Conservation (phyloP, 768 basidiomycete species). For the Tricholoma matsutake region DNA sequence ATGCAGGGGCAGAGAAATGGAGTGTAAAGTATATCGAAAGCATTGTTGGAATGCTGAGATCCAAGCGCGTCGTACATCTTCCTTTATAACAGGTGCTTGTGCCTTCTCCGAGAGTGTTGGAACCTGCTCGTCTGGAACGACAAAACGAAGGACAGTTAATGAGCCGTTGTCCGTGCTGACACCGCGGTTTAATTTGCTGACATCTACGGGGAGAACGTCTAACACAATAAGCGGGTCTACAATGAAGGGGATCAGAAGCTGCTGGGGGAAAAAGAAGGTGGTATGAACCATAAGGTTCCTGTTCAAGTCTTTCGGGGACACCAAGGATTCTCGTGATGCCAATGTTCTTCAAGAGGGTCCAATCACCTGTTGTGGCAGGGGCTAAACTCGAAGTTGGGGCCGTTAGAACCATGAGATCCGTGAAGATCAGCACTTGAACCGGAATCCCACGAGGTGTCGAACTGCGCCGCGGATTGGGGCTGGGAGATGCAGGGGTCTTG, state of each 20-base stretch:
- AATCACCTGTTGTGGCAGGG: conserved; percentile 15
- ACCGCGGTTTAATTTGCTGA: conserved; percentile 36
- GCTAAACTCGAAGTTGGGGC: conserved; percentile 24
- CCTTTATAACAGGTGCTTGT: not conserved
- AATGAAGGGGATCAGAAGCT: conserved; percentile 1
- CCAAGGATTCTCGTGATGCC: conserved; percentile 49
- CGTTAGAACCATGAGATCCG: conserved; percentile 66
- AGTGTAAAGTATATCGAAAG: conserved; percentile 43
- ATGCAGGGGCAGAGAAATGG: conserved; percentile 29
- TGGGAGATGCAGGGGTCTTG: conserved; percentile 11
- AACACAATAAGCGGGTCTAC: conserved; percentile 37
- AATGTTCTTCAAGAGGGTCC: conserved; percentile 29
- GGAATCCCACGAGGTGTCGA: conserved; percentile 10
- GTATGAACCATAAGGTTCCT: conserved; percentile 11
- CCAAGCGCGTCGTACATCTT: conserved; percentile 31
- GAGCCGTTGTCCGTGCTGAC: conserved; percentile 27
- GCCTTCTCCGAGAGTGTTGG: not conserved
- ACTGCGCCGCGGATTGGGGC: conserved; percentile 2
- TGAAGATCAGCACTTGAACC: conserved; percentile 46
- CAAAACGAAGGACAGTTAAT: conserved; percentile 34
- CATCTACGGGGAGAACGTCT: conserved; percentile 48
- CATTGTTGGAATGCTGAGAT: conserved; percentile 52
- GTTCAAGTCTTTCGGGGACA: conserved; percentile 6
- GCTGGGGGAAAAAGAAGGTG: not conserved
- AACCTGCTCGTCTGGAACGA: conserved; percentile 14